Evolutionary conservation across 441 rosid species (phyloP).

Genomic region (Eutrema salsugineum): DNA sequence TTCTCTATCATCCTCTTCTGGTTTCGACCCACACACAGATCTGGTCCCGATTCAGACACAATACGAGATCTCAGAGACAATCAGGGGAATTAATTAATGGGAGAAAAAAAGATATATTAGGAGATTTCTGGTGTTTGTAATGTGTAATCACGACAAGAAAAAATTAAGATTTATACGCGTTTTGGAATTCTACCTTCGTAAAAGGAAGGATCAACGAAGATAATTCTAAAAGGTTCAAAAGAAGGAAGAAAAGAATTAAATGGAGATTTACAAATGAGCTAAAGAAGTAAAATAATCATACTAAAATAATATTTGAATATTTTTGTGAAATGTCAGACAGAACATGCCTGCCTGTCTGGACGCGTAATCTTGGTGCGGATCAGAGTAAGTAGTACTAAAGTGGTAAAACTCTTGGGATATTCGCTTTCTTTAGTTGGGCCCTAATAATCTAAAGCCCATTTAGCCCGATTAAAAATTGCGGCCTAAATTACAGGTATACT

Average conservation of each 20-base stretch:
- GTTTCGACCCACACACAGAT: background rate
- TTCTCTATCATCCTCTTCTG: constrained; percentile 38
- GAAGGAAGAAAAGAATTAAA: background rate
- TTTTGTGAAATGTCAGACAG: constrained; percentile 15
- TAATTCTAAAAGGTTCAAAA: background rate
- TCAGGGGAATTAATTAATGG: background rate
- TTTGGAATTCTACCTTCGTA: constrained; percentile 12
- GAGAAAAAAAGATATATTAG: background rate
- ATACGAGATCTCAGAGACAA: background rate
- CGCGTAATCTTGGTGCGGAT: constrained; percentile 19
- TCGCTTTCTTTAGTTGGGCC: background rate
- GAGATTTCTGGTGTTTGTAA: background rate
- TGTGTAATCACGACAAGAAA: background rate
- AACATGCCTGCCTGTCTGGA: constrained; percentile 31
- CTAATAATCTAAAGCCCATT: background rate
- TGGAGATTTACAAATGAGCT: background rate
- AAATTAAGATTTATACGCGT: constrained; percentile 1
- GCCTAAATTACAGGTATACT: background rate
- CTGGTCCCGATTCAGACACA: constrained; percentile 10
- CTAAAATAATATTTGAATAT: background rate
- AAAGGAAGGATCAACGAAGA: constrained; percentile 15
- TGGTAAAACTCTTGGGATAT: background rate
- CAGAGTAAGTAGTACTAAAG: background rate
- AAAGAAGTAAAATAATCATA: background rate
- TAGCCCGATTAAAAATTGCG: background rate